A percentile compares a stretch with the other conserved stretches of the same genome.
These are phyloP conservation scores for Linnemannia hyalina DNA, from an alignment of 192 early-diverging fungal genomes.

Conservation along the genomic window DNA sequence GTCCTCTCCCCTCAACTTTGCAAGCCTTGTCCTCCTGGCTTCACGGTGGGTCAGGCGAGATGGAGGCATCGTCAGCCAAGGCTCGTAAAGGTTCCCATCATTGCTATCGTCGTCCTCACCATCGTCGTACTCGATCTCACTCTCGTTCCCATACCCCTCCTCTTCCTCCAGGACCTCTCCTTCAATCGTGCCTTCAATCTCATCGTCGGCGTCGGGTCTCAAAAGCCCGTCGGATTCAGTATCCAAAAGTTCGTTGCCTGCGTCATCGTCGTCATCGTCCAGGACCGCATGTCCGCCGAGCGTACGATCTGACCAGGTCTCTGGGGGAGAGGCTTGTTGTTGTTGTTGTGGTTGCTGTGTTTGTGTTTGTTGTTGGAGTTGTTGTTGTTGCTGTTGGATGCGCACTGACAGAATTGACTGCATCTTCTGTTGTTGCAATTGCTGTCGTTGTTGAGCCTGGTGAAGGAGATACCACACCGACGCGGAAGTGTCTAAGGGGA, in stretches of 20 bases:
- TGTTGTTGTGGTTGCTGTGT: background rate
- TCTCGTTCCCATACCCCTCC: slow-evolving; percentile 23
- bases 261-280: slow-evolving; percentile 47
- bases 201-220: slow-evolving; percentile 28
- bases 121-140: slow-evolving; percentile 3
- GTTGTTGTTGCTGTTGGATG: slow-evolving; percentile 11
- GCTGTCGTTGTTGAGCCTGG: slow-evolving; percentile 9
- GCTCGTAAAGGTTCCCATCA: background rate
- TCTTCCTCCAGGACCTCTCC: slow-evolving; percentile 39
- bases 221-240: slow-evolving; percentile 33
- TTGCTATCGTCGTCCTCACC: background rate
- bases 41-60: background rate
- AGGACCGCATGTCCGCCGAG: slow-evolving; percentile 41
- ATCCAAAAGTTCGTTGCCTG: slow-evolving; percentile 49
- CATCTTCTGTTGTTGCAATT: background rate
- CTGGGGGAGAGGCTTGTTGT: background rate
- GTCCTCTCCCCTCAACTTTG: background rate
- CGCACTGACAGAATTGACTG: background rate
- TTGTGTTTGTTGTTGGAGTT: background rate
- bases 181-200: slow-evolving; percentile 36
- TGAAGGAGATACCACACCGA: slow-evolving; percentile 12
- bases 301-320: slow-evolving; percentile 25
- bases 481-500: background rate
- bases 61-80: background rate
- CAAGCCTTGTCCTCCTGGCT: background rate